These are phyloP conservation scores for Ceratocystis eucalypticola DNA, from an alignment of 2,329 filamentous ascomycete species.

Conservation along the genomic window DNA sequence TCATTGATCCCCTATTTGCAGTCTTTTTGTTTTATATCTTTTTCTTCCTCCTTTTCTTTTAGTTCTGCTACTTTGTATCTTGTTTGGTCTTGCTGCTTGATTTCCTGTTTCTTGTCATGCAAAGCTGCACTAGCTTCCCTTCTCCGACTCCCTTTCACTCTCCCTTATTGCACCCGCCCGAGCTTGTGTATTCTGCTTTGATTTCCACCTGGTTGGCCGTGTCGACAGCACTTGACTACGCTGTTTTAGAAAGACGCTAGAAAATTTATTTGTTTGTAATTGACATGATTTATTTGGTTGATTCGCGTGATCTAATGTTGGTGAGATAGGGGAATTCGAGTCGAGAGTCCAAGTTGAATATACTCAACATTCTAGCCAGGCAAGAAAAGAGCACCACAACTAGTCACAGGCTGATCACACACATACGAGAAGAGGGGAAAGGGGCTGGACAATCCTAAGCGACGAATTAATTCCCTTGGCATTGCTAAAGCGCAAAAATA, in stretches of 20 bases:
- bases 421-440: background rate
- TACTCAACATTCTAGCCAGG: background rate
- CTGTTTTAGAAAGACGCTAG: background rate
- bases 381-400: background rate
- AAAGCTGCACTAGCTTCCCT: background rate
- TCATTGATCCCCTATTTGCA: background rate
- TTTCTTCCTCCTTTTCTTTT: slow-evolving; percentile 1
- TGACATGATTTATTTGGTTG: too few species aligned
- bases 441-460: background rate
- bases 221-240: background rate
- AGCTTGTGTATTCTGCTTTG: background rate
- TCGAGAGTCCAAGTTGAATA: background rate
- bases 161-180: background rate
- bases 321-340: background rate
- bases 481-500: background rate
- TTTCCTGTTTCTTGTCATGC: background rate
- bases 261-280: background rate
- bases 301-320: too few species aligned
- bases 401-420: background rate
- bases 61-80: background rate
- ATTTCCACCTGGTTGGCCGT: background rate
- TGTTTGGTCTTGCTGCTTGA: background rate
- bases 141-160: background rate
- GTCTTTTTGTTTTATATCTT: slow-evolving; percentile 10
- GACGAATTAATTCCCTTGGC: background rate